phyloP scores from a whole-genome alignment of 371 early-diverging fungal species.

The Syncephalis plumigaleata region DNA sequence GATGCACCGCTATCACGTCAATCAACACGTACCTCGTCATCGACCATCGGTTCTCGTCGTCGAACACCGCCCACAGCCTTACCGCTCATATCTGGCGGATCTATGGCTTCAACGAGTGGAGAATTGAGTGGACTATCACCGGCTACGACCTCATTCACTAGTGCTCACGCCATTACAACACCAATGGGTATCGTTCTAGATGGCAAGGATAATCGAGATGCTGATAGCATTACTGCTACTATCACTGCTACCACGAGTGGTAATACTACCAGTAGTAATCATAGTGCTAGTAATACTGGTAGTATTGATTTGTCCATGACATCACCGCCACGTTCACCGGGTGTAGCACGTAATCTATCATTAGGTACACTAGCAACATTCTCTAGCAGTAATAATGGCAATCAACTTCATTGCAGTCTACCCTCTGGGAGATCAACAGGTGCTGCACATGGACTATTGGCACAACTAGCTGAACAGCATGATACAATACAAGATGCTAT shows the following conservation, averaged over 20 bases:
- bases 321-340: neutral
- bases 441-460: neutral
- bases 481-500: neutral
- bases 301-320: neutral
- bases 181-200: neutral
- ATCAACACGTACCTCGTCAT: constrained; percentile 3
- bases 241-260: neutral
- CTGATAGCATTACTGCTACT: neutral
- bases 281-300: neutral
- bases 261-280: neutral
- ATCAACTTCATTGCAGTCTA: neutral
- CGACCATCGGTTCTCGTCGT: neutral
- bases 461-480: neutral
- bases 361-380: neutral
- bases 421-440: neutral
- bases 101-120: neutral
- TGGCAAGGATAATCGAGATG: neutral
- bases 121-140: neutral
- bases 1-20: neutral
- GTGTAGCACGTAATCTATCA: neutral
- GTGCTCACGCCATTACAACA: neutral
- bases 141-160: neutral
- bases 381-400: neutral
- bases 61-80: neutral
- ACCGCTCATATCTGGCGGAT: neutral